Base-by-base conservation (phyloP, 2,329 filamentous ascomycete species). In the Venturia carpophila region DNA sequence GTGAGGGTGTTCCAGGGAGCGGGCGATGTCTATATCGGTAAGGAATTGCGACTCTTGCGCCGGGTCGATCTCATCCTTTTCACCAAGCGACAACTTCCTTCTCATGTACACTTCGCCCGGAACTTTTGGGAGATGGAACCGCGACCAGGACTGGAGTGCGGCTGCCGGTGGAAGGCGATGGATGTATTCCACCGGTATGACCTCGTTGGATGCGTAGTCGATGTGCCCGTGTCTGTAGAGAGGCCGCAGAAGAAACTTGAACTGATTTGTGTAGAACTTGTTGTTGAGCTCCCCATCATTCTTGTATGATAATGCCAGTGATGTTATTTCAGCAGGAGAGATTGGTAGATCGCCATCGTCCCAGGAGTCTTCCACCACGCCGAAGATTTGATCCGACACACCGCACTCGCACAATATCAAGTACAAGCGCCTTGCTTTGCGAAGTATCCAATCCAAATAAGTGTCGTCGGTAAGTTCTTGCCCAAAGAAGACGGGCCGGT, bases 401-500 rank as follows among this genome's bases (percentile, higher is more conserved):
- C 85, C 86, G 30, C 91, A 78, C 70, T 91, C 88, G 64, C 85
- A 80, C 34, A 92, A 78, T 47, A 90, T 86, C 60, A 92, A 78
- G 71, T 91, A 92, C 47, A 91, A 79, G 60, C 86, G 82, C 71
- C 85, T 87, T 7, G 87, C 86, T 69, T 87, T 87, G 65, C 84
- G 78, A 60, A 88, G 77, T 66, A 92, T 90, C 87, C 88, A 91
- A 72, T 91, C 88, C 79, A 88, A 86, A 73, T 92, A 92, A 0
- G 88, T 91, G 68, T 87, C 84, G 73, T 90, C 85, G 4, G 88
- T 91, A 65, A 84, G 72, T 65, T 84, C 84, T 69, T 86, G 86
- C 39, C 88, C 88, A 73, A 90, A 91, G 15, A 79, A 83, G 60
- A 90, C 78, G 10, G 84, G 84, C 49, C 79, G 78, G 70, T 88